Conservation (phyloP, 495 filamentous ascomycete genomes). For the Podospora sp. region DNA sequence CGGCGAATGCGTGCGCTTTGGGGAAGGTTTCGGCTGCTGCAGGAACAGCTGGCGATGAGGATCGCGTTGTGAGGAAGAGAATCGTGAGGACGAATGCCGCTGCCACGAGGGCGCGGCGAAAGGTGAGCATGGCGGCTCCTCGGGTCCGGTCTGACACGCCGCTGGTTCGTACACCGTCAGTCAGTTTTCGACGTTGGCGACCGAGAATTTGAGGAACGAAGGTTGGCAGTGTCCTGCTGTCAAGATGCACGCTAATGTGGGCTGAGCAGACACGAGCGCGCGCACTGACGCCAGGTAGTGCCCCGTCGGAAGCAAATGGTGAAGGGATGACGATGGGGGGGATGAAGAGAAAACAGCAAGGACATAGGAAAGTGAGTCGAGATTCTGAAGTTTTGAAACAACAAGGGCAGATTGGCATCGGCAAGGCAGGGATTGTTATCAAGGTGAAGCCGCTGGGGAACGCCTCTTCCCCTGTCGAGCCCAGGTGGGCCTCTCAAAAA, state of each 20-base stretch:
- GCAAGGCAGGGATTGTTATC: background rate
- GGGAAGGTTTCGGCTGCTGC: slow-evolving; percentile 31
- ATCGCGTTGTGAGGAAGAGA: slow-evolving; percentile 70
- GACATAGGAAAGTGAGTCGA: background rate
- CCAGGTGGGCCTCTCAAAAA: background rate
- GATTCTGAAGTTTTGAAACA: background rate
- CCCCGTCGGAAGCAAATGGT: background rate
- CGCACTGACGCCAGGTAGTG: background rate
- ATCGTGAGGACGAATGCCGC: slow-evolving; percentile 68
- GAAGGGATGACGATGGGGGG: background rate
- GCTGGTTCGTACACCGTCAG: slow-evolving; percentile 12
- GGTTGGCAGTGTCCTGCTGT: background rate
- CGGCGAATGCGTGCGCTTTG: slow-evolving; percentile 27
- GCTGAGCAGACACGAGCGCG: background rate
- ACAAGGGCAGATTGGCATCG: background rate
- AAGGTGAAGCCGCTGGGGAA: slow-evolving; percentile 1
- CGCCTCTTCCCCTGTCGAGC: background rate
- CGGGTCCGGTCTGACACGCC: slow-evolving; percentile 14
- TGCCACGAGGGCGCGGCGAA: slow-evolving; percentile 70
- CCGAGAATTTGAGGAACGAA: slow-evolving; percentile 10
- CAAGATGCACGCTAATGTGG: background rate
- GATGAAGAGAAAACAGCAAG: background rate
- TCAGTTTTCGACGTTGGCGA: slow-evolving; percentile 8
- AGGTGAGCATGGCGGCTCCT: slow-evolving; percentile 57
- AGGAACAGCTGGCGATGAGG: slow-evolving; percentile 34